Evolutionary conservation across 495 filamentous ascomycete genomes (phyloP), one percentile per base, ranked within the genome.

Genomic region (Podospora pseudopauciseta): DNA sequence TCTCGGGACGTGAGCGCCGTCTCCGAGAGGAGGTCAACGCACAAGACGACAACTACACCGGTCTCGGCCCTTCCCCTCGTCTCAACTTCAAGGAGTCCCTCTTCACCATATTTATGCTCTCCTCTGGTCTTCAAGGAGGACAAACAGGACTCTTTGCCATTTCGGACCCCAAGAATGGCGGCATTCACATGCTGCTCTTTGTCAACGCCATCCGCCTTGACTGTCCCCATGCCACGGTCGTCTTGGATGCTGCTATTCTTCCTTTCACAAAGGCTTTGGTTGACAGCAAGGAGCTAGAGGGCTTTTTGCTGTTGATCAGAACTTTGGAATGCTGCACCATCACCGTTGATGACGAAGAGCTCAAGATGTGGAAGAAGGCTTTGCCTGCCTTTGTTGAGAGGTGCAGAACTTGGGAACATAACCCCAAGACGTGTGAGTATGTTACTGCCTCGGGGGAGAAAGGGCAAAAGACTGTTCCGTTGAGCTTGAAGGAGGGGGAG

Each of bases 381-480:
- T 67, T 87, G 15, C 79, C 85, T 1, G 80, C 81, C 3, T 73
- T 82, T 34, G 81, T 78, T 7, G 86, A 89, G 72, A 79, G 86
- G 5, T 88, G 86, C 65, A 77, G 86, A 19, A 80, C 76, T 9
- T 88, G 83, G 83, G 67, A 72, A 1, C 86, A 89, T 65, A 61
- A 60, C n/a, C 23, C 68, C 1, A 66, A 71, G 0, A 63, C 65
- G 7, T 89, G 86, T 70, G 81, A 85, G 71, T 89, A 88, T 67
- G 64, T 66, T n/a, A 73, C 20, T 32, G 3, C 56, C 4, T 16
- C 39, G 2, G 55, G 55, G n/a, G 55, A 58, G 16, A 49, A 49
- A 49, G 15, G 13, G 15, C 39, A 49, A 49, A 71, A 68, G 4
- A 68, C 57, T 23, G 49, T 77, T 34, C 80, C 79, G 15, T 56